Conservation (phyloP, 1,284 basidiomycete genomes). For the Ceratobasidium sp. region DNA sequence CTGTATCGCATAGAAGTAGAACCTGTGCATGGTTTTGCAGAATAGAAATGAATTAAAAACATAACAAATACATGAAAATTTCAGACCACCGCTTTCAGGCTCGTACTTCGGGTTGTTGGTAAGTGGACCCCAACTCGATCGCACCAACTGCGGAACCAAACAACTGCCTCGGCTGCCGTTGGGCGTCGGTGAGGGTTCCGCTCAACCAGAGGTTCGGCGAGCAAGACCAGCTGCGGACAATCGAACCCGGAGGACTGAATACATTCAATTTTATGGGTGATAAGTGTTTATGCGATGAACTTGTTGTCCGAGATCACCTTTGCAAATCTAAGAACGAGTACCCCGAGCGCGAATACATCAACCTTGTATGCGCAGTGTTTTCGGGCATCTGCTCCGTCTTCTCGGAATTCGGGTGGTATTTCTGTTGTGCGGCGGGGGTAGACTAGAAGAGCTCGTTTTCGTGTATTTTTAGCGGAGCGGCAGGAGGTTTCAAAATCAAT, state of each 20-base stretch:
- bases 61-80: no score
- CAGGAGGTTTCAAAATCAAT: constrained; percentile 37
- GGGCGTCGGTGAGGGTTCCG: constrained; percentile 20
- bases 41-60: constrained; percentile 10
- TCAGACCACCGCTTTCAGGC: not conserved
- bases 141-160: constrained; percentile 38
- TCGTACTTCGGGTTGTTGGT: not conserved
- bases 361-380: constrained; percentile 44
- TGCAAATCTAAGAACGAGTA: constrained; percentile 36
- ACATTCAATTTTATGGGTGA: not conserved
- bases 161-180: constrained; percentile 27
- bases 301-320: constrained; percentile 16
- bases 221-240: constrained; percentile 29
- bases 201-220: constrained; percentile 38
- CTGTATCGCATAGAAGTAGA: constrained; percentile 27
- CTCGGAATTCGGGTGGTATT: constrained; percentile 37
- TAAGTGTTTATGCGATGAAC: not conserved
- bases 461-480: not conserved
- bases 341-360: constrained; percentile 37
- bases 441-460: constrained; percentile 2
- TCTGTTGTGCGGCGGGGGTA: constrained; percentile 38
- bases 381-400: constrained; percentile 22
- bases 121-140: constrained; percentile 32
- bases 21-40: no score
- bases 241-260: constrained; percentile 40